Base-by-base conservation (phyloP, 192 early-diverging fungal species). In the Umbelopsis sp. region DNA sequence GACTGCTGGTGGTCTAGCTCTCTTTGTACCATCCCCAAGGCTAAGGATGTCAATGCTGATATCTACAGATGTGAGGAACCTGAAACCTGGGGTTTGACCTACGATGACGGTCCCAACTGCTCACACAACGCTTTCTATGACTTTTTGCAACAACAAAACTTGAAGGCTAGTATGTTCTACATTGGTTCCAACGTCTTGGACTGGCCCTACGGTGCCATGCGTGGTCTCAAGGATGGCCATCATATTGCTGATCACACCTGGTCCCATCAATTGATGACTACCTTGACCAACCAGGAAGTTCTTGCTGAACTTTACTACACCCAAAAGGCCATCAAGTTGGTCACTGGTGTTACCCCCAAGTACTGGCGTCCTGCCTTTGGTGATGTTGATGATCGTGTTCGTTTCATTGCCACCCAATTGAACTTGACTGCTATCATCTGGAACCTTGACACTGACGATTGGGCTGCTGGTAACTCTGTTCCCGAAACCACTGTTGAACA, bases 31-130 rank as follows among this genome's bases (percentile, higher is more conserved):
- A 74, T 64, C 23, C 78, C 78, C 44, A 76, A 75, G 64, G 16
- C n/a, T 2, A 18, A 25, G 3, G 72, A 50, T 49, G 41, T 74
- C 45, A 74, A 78, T 20, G 70, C 78, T 65, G 84, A 86, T 77
- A 76, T 85, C 51, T 49, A 49, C 30, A 33, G 2, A 44, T 85
- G 84, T 51, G 51, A 49, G 3, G 68, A 76, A 23, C 65, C 76
- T 49, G 76, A 81, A 58, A 82, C 80, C 35, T 84, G 86, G 84
- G 80, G 85, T 10, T 49, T 89, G 58, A 87, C 87, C 11, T 91
- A 87, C 68, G 89, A 91, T 76, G 89, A 91, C 80, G 89, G 89
- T 5, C 89, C 89, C 16, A 84, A 81, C 22, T 66, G 69, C 10
- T 83, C 78, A 25, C 80, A 81, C 37, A 71, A 75, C 18, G 74